Base-by-base conservation (phyloP, 2,329 filamentous ascomycete genomes). In the Alternaria infectoria region DNA sequence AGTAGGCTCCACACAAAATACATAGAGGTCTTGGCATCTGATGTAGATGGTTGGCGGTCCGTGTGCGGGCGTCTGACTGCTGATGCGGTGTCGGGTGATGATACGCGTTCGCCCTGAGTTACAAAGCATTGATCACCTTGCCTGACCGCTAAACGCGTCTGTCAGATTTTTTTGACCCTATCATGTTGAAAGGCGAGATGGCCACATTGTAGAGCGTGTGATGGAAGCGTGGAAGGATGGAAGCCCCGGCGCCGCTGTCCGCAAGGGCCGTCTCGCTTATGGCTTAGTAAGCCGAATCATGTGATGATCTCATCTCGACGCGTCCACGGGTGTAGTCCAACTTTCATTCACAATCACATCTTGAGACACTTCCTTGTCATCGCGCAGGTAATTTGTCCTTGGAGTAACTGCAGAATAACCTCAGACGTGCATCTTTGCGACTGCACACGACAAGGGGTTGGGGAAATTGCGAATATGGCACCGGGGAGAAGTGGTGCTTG, bases 401-500 rank as follows among this genome's bases (percentile, higher is more conserved):
- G 19, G 6, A 11, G 11, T 4, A 2, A 28, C 5, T 28, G 5
- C 4, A 28, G 11, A 3, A 10, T 5, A 28, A 11, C 25, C 26
- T 63, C 44, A 52, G 57, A 60, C 28, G 40, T 28, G 19, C 56
- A 63, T 13, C 19, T 17, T 11, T 49, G 50, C 9, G 15, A 15
- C 10, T 44, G 30, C 15, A 44, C 45, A 1, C 21, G 25, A 9
- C 43, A 61, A 13, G 46, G 52, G 2, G 13, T 44, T n/a, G 43
- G 43, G n/a, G 13, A 57, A 46, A 54, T 63, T 25, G 11, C 56
- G 1, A n/a, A n/a, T n/a, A n/a, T n/a, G n/a, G n/a, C n/a, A 62
- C 49, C 21, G 61, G 63, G 63, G 56, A 66, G 44, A 44, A 63
- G 47, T 61, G 57, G 60, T 57, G 52, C 25, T 56, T 63, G 60